phyloP scores from a whole-genome alignment of 1,284 basidiomycete genomes.

The Bjerkandera adusta region DNA sequence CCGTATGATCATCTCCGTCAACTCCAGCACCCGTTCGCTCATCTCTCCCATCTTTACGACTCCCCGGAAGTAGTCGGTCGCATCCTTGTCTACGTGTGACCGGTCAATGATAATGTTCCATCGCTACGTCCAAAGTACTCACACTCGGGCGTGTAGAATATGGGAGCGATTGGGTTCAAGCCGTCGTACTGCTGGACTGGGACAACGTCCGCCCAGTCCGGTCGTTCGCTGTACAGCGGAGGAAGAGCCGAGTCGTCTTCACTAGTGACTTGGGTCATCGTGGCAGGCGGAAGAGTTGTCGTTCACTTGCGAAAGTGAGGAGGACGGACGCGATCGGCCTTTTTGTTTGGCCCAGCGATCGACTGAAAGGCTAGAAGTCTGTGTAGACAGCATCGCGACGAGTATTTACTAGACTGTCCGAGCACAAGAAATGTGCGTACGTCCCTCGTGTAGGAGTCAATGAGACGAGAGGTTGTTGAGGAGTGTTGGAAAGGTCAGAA shows the following conservation, averaged over 20 bases:
- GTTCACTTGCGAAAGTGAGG: too few species aligned
- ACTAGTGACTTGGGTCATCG: slow-evolving; percentile 15
- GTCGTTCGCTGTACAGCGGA: slow-evolving; percentile 55
- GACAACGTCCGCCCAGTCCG: slow-evolving; percentile 77
- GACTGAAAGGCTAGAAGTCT: too few species aligned
- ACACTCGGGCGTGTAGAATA: slow-evolving; percentile 89
- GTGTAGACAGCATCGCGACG: too few species aligned
- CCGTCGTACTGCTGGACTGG: slow-evolving; percentile 84
- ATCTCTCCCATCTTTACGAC: slow-evolving; percentile 75
- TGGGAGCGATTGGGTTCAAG: slow-evolving; percentile 76
- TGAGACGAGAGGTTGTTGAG: too few species aligned
- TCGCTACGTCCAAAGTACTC: slow-evolving; percentile 32
- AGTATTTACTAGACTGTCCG: too few species aligned
- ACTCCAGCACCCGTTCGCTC: slow-evolving; percentile 74
- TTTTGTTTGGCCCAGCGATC: too few species aligned
- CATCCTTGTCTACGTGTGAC: slow-evolving; percentile 73
- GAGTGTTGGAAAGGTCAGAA: too few species aligned
- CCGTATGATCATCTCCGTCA: slow-evolving; percentile 84
- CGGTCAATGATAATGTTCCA: slow-evolving; percentile 5
- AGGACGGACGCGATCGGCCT: too few species aligned
- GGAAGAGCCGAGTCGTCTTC: slow-evolving; percentile 7
- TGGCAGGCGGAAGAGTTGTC: too few species aligned
- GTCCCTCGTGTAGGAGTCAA: too few species aligned
- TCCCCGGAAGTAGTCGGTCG: slow-evolving; percentile 88
- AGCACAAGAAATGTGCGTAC: too few species aligned